phyloP scores from a whole-genome alignment of 2,329 filamentous ascomycete species.

The Xylaria sp. region DNA sequence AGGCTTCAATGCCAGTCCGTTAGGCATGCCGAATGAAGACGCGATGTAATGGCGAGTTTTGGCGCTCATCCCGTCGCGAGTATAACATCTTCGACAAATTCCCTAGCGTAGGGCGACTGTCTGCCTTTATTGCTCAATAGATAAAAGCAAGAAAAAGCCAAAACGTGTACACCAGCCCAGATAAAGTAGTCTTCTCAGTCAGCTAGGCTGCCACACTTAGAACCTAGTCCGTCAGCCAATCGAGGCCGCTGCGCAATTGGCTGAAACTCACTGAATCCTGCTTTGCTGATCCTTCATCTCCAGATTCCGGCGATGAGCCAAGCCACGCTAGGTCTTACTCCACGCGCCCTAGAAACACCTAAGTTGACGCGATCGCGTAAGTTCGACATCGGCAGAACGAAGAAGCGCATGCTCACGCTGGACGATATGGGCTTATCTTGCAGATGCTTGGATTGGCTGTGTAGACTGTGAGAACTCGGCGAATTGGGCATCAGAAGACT shows the following conservation, averaged over 20 bases:
- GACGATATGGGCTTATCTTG: not conserved
- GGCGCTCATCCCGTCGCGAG: not conserved
- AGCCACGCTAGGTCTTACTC: not conserved
- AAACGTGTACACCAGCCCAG: not conserved
- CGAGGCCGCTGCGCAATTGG: not conserved
- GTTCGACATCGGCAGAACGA: too few species aligned
- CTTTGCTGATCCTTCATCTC: conserved; percentile 17
- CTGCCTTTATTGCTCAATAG: not conserved
- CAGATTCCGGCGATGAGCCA: conserved; percentile 8
- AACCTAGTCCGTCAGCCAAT: not conserved
- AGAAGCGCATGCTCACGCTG: not conserved
- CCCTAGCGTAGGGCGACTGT: conserved; percentile 2
- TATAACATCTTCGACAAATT: conserved; percentile 21
- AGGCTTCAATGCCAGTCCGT: not conserved
- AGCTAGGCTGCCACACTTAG: conserved; percentile 16
- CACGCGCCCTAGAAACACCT: too few species aligned
- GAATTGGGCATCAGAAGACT: not conserved
- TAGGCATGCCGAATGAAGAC: conserved; percentile 21
- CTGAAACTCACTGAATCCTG: conserved; percentile 18
- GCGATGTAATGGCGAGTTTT: conserved; percentile 8
- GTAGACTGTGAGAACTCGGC: not conserved
- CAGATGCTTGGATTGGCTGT: too few species aligned
- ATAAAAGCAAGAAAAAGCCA: conserved; percentile 3
- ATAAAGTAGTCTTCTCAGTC: not conserved
- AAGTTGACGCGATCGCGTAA: too few species aligned